phyloP scores from a whole-genome alignment of 73 alveolate species.

The Tetrahymena borealis region DNA sequence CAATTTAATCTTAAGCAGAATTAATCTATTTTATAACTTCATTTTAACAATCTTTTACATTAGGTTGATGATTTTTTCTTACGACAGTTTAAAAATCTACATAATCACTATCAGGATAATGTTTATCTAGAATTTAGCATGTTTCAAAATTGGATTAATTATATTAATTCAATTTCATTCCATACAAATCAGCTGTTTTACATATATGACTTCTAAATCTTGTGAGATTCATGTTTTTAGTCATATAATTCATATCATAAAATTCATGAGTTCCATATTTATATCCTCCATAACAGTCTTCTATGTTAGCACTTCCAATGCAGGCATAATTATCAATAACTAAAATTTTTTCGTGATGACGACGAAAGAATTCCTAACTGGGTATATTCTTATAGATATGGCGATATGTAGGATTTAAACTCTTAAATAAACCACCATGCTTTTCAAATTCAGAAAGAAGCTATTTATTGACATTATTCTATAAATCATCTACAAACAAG shows the following conservation, averaged over 20 bases:
- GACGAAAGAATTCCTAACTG: conserved; percentile 12
- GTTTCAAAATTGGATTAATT: not conserved
- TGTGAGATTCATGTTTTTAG: not conserved
- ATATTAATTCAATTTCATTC: conserved; percentile 6
- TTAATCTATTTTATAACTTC: conserved; percentile 11
- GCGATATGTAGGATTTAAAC: conserved; percentile 21
- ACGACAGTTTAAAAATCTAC: not conserved
- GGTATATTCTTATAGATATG: conserved; percentile 4
- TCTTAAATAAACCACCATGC: conserved; percentile 15
- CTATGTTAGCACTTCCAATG: conserved; percentile 47
- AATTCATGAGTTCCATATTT: conserved; percentile 32
- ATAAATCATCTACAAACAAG: conserved; percentile 17
- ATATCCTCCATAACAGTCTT: conserved; percentile 26
- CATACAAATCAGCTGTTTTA: conserved; percentile 20
- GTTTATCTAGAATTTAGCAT: not conserved
- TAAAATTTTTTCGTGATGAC: conserved; percentile 44
- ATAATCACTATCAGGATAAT: not conserved
- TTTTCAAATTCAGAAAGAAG: not conserved
- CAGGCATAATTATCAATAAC: conserved; percentile 44
- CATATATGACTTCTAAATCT: conserved; percentile 8
- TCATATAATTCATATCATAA: conserved; percentile 30
- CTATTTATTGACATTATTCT: not conserved
- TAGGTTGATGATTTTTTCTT: conserved; percentile 9
- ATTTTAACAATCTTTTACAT: conserved; percentile 19
- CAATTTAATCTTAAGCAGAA: conserved; percentile 18